Conservation (phyloP, 306 rosid species). For the Rubus idaeus region DNA sequence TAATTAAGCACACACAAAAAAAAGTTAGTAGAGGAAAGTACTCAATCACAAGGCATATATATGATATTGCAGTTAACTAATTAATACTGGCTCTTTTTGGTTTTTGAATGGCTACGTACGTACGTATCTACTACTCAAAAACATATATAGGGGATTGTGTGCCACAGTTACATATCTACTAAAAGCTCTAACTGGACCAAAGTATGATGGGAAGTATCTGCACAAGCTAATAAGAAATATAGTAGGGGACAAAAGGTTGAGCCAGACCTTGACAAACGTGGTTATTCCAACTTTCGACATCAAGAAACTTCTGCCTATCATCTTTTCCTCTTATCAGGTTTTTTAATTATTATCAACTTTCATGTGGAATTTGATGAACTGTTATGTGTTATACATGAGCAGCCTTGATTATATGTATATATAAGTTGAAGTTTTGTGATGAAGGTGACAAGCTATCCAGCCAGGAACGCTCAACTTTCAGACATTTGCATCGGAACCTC, state of each 20-base stretch:
- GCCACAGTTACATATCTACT: constrained; percentile 5
- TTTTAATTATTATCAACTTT: background rate
- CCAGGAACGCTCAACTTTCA: constrained; percentile 21
- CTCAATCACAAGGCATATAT: no score
- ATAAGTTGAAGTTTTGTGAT: background rate
- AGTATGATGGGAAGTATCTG: constrained; percentile 30
- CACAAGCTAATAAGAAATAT: constrained; percentile 1
- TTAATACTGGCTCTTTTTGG: no score
- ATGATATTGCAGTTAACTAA: no score
- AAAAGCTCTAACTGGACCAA: constrained; percentile 33
- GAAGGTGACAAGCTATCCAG: constrained; percentile 14
- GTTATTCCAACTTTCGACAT: constrained; percentile 28
- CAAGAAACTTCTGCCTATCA: constrained; percentile 32
- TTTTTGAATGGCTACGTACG: background rate
- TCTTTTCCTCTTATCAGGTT: constrained; percentile 30
- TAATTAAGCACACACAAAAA: no score
- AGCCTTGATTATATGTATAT: background rate
- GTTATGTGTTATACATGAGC: no score
- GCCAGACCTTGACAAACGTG: constrained; percentile 36
- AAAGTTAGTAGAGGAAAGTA: no score
- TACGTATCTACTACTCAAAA: background rate
- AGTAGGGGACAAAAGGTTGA: constrained; percentile 19
- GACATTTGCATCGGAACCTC: constrained; percentile 40
- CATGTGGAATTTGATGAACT: background rate
- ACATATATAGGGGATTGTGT: constrained; percentile 38